phyloP scores from a whole-genome alignment of 1,139 yeast species.

The Wickerhamiella infanticola region DNA sequence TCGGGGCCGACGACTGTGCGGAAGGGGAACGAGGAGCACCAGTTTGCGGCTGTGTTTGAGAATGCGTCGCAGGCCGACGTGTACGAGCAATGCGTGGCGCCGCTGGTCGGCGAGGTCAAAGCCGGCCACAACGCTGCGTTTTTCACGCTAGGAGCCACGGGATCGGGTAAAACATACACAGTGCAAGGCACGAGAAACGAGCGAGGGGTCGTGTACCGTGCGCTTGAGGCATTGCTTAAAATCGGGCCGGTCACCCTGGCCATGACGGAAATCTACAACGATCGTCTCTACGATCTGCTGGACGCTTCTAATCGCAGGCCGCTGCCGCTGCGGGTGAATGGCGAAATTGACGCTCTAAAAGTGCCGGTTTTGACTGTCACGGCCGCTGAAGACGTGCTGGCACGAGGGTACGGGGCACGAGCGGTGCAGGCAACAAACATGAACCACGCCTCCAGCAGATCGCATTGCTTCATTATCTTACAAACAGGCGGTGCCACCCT shows the following conservation, averaged over 20 bases:
- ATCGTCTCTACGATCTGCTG: slow-evolving; percentile 20
- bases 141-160: slow-evolving; percentile 37
- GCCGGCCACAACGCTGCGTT: slow-evolving; percentile 28
- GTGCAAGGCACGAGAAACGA: slow-evolving; percentile 18
- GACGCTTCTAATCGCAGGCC: slow-evolving; percentile 13
- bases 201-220: slow-evolving; percentile 23
- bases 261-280: slow-evolving; percentile 26
- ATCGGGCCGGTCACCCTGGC: slow-evolving; percentile 19
- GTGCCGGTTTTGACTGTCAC: slow-evolving; percentile 10
- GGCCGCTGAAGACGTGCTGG: slow-evolving; percentile 15
- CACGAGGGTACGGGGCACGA: slow-evolving; percentile 18
- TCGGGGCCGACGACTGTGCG: slow-evolving; percentile 5
- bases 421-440: slow-evolving; percentile 23
- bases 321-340: slow-evolving; percentile 12
- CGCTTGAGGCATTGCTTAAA: slow-evolving; percentile 29
- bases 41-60: slow-evolving; percentile 24
- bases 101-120: slow-evolving; percentile 21
- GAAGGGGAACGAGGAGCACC: slow-evolving; percentile 19
- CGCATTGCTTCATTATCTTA: slow-evolving; percentile 28
- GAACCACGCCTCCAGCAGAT: slow-evolving; percentile 24
- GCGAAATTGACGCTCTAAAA: background rate
- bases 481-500: slow-evolving; percentile 24
- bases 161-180: slow-evolving; percentile 31
- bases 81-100: slow-evolving; percentile 20
- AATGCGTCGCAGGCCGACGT: slow-evolving; percentile 22